These are phyloP conservation scores for Aspergillus sp. DNA, from an alignment of 2,329 filamentous ascomycete genomes.

Conservation along the genomic window DNA sequence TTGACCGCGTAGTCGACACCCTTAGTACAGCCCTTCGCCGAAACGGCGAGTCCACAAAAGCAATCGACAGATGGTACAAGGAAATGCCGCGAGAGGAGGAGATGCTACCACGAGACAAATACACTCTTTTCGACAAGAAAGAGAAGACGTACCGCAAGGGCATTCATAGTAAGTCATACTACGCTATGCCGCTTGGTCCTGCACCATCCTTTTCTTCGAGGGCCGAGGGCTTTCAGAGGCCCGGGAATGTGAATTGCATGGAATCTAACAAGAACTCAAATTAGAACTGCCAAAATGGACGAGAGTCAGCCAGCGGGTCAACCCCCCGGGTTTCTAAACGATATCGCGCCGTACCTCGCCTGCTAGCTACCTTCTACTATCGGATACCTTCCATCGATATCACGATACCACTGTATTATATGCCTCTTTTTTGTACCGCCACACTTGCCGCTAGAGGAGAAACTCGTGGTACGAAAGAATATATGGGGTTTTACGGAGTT, in stretches of 20 bases:
- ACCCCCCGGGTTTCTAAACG: conserved; percentile 84
- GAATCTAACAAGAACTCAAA: conserved; percentile 9
- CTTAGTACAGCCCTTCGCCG: conserved; percentile 75
- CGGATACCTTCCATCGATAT: conserved; percentile 9
- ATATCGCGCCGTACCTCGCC: neutral
- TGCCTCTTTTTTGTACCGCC: conserved; percentile 12
- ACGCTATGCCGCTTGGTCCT: too few species aligned
- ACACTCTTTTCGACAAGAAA: conserved; percentile 96
- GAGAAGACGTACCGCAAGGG: conserved; percentile 95
- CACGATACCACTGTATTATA: conserved; percentile 31
- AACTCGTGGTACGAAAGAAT: conserved; percentile 19
- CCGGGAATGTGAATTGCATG: too few species aligned
- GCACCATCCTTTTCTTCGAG: too few species aligned
- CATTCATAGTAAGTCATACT: conserved; percentile 72
- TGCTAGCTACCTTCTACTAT: neutral
- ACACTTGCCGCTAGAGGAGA: conserved; percentile 5
- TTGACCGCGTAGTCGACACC: conserved; percentile 84
- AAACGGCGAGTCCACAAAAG: conserved; percentile 67
- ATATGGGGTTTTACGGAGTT: conserved; percentile 34
- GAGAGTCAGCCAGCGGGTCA: conserved; percentile 87
- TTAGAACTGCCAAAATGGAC: conserved; percentile 89
- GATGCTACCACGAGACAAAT: conserved; percentile 96
- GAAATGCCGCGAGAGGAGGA: conserved; percentile 96
- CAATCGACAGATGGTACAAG: conserved; percentile 84
- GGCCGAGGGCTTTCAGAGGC: neutral